These are phyloP conservation scores for Solanum pennellii DNA, from an alignment of 257 asterid genomes.

Conservation along the genomic window DNA sequence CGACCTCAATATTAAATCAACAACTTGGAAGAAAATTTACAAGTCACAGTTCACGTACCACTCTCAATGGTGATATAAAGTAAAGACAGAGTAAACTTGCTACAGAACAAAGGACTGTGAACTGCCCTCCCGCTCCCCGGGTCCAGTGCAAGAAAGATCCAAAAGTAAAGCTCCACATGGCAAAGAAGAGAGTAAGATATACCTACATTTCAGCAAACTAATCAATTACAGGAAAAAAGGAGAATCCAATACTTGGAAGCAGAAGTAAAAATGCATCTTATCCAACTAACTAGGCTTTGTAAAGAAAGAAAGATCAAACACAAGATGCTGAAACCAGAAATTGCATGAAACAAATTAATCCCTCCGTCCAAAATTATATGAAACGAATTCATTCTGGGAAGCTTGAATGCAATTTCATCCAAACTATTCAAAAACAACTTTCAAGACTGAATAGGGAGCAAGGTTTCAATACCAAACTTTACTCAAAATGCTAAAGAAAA, in stretches of 20 bases:
- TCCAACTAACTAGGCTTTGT: background rate
- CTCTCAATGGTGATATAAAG: background rate
- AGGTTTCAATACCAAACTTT: too few species aligned
- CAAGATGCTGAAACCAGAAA: background rate
- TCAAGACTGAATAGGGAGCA: too few species aligned
- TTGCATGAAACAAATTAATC: background rate
- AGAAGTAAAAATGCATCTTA: background rate
- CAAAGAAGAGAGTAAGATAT: background rate
- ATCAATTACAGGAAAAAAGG: background rate
- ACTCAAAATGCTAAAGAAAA: too few species aligned
- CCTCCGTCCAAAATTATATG: background rate
- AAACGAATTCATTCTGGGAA: background rate
- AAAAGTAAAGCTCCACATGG: background rate
- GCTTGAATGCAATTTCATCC: background rate
- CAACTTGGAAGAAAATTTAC: background rate
- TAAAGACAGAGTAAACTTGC: background rate
- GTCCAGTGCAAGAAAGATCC: background rate
- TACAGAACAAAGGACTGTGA: background rate
- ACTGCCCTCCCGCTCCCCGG: background rate
- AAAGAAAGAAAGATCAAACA: background rate
- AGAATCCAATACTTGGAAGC: background rate
- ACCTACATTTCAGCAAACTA: background rate
- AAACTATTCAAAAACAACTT: too few species aligned
- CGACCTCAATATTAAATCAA: background rate
- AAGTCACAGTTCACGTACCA: background rate